Conservation (phyloP, 805 yeast genomes). For the Ogataea methanolica region DNA sequence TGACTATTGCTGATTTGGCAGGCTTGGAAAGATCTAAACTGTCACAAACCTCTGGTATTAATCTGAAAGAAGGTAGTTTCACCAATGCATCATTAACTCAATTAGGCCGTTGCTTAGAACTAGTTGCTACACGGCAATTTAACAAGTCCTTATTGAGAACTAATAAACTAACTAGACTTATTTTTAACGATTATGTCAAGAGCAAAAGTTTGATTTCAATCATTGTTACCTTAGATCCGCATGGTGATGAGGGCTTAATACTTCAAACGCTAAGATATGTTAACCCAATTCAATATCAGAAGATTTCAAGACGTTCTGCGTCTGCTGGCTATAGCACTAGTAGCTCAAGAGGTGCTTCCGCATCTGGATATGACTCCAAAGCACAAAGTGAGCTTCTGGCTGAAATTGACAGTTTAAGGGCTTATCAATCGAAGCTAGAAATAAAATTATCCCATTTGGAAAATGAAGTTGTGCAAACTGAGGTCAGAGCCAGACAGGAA, state of each 20-base stretch:
- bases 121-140: constrained; percentile 34
- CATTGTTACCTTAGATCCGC: constrained; percentile 36
- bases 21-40: constrained; percentile 45
- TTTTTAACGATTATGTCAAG: constrained; percentile 41
- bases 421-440: constrained; percentile 17
- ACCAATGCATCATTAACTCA: constrained; percentile 47
- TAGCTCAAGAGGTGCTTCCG: constrained; percentile 1
- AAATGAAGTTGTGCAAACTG: constrained; percentile 23
- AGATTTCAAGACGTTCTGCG: constrained; percentile 19
- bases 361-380: constrained; percentile 5
- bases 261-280: constrained; percentile 28
- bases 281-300: constrained; percentile 27
- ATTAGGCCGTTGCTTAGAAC: constrained; percentile 43
- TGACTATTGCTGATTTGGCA: constrained; percentile 49
- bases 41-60: constrained; percentile 41
- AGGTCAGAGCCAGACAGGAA: constrained; percentile 25
- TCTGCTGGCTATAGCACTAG: constrained; percentile 6
- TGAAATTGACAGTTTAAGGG: constrained; percentile 26
- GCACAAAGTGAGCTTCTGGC: constrained; percentile 18
- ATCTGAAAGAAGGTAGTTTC: constrained; percentile 42
- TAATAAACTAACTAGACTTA: constrained; percentile 43
- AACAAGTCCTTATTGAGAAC: constrained; percentile 42
- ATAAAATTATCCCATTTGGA: constrained; percentile 21
- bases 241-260: constrained; percentile 32
- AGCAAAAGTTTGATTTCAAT: constrained; percentile 28